Base-by-base conservation (phyloP, 139 green algal species). In the Chlamydomonas incerta region DNA sequence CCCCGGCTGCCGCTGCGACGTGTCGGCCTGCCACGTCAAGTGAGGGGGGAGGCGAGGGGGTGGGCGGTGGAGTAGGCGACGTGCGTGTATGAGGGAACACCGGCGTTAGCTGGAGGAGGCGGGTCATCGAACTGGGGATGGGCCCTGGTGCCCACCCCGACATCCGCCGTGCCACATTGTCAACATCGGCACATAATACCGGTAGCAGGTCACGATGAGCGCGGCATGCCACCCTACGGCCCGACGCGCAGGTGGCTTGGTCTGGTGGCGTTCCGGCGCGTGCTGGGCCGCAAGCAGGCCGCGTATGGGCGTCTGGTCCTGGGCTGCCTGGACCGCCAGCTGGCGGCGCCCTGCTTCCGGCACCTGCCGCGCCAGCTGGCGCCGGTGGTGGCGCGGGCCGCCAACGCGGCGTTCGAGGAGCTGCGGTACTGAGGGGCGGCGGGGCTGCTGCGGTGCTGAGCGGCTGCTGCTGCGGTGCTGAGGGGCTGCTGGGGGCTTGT, bases 361-460 rank as follows among this genome's bases (percentile, higher is more conserved):
- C 58, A 84, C 18, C 65, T 93, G 23, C 41, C 79, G 3, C 20
- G 21, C 11, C 89, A 93, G 72, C 81, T 96, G 83, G 88, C 86
- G 17, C 46, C 33, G 8, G 92, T 93, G 58, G 81, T 94, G 34
- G 87, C 87, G 31, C 81, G 84, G 0, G 34, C 23, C 21, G 73
- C 85, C 13, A 95, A 87, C 35, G 72, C 88, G 0, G 80, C 89
- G 41, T 94, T 96, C 82, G 79, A 92, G 29, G 50, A 87, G 34
- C 92, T 96, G n/a, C 57, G 88, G 10, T 96, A 93, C 79, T 95
- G 89, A n/a, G n/a, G n/a, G n/a, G n/a, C n/a, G n/a, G n/a, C n/a
- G n/a, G n/a, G n/a, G n/a, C n/a, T n/a, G n/a, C n/a, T n/a, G n/a
- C n/a, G n/a, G n/a, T n/a, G n/a, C n/a, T n/a, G n/a, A n/a, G n/a